A percentile compares a stretch with the other conserved stretches of the same genome.
phyloP scores from a whole-genome alignment of 257 asterid genomes.

The Perilla frutescens region DNA sequence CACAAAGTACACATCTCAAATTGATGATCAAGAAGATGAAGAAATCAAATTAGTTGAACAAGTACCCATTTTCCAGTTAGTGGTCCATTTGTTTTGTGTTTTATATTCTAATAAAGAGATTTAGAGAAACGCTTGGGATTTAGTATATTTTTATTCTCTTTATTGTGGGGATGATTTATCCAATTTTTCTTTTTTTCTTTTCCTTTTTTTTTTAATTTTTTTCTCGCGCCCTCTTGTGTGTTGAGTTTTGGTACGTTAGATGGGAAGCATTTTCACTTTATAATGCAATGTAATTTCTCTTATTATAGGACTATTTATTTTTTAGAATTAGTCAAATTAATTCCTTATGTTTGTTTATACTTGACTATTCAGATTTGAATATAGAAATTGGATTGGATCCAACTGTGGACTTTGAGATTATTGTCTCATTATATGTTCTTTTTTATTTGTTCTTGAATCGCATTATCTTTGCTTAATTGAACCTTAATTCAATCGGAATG shows the following conservation, averaged over 20 bases:
- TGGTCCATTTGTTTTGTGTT: slow-evolving; percentile 18
- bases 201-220: neutral
- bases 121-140: neutral
- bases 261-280: neutral
- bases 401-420: neutral
- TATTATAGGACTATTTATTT: neutral
- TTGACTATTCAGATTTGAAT: neutral
- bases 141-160: neutral
- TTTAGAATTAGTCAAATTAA: neutral
- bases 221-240: neutral
- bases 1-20: neutral
- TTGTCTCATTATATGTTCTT: neutral
- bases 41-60: slow-evolving; percentile 15
- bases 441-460: neutral
- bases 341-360: neutral
- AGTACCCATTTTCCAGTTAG: neutral
- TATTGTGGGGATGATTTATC: slow-evolving; percentile 9
- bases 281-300: neutral
- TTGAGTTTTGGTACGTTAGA: neutral
- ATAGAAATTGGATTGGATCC: neutral
- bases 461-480: neutral
- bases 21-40: slow-evolving; percentile 18
- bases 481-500: too few relatives aligned
- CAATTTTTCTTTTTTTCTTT: neutral
- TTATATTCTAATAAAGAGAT: neutral